Evolutionary conservation across 805 yeast genomes (phyloP).

Genomic region (Candida nitratophila): DNA sequence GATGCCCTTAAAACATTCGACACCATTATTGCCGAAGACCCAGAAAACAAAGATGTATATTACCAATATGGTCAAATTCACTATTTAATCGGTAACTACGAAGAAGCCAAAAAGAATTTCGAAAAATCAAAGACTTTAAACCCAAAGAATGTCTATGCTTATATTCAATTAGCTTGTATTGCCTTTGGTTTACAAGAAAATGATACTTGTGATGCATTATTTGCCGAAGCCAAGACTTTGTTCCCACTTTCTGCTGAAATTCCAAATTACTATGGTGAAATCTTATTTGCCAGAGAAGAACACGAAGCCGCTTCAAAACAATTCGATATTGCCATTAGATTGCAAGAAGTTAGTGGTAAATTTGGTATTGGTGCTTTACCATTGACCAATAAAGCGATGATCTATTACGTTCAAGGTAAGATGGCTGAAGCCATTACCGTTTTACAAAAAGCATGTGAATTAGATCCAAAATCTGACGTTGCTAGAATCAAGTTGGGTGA

Average conservation of each 20-base stretch:
- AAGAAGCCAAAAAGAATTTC: slow-evolving; percentile 67
- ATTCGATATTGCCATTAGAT: slow-evolving; percentile 78
- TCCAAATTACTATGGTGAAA: slow-evolving; percentile 94
- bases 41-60: slow-evolving; percentile 72
- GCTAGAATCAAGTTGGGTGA: slow-evolving; percentile 92
- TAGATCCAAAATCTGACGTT: slow-evolving; percentile 85
- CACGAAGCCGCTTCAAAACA: slow-evolving; percentile 66
- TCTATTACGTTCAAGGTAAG: slow-evolving; percentile 49
- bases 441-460: slow-evolving; percentile 66
- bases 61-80: slow-evolving; percentile 93
- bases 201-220: slow-evolving; percentile 56
- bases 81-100: slow-evolving; percentile 71
- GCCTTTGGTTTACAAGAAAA: slow-evolving; percentile 59
- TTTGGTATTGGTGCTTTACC: slow-evolving; percentile 86
- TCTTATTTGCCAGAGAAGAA: slow-evolving; percentile 76
- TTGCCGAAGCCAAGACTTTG: slow-evolving; percentile 60
- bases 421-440: slow-evolving; percentile 54
- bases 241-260: slow-evolving; percentile 88
- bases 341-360: slow-evolving; percentile 63
- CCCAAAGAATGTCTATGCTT: slow-evolving; percentile 72
- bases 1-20: slow-evolving; percentile 64
- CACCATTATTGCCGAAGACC: slow-evolving; percentile 60
- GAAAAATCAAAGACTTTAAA: slow-evolving; percentile 68
- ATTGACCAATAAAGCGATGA: slow-evolving; percentile 80
- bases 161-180: slow-evolving; percentile 89